These are phyloP conservation scores for Botrytis tulipae DNA, from an alignment of 2,329 filamentous ascomycete species.

Conservation along the genomic window DNA sequence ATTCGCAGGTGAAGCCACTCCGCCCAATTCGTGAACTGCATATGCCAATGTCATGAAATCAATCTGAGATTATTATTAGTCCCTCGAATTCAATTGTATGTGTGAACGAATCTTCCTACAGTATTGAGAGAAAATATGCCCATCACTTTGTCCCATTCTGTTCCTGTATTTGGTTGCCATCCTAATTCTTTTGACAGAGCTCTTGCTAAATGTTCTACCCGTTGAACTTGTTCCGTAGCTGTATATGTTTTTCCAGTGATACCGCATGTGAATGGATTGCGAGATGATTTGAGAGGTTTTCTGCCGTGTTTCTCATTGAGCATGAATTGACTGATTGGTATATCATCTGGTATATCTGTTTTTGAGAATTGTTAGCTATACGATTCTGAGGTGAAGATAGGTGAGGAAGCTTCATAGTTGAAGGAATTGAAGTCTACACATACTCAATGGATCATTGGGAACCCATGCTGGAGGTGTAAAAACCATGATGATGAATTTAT, in stretches of 20 bases:
- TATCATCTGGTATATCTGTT: constrained; percentile 57
- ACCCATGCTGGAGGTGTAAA: constrained; percentile 63
- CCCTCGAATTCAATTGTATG: background rate
- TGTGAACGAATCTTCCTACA: constrained; percentile 44
- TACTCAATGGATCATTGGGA: constrained; percentile 56
- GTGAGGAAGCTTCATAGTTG: background rate
- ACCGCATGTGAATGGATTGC: constrained; percentile 74
- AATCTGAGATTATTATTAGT: constrained; percentile 48
- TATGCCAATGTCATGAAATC: constrained; percentile 72
- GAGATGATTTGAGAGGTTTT: constrained; percentile 58
- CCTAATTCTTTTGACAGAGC: constrained; percentile 68
- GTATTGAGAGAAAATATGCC: constrained; percentile 79
- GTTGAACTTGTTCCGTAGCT: constrained; percentile 59
- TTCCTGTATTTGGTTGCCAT: constrained; percentile 67
- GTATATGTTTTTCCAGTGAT: constrained; percentile 67
- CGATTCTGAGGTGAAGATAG: background rate
- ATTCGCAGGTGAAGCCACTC: constrained; percentile 77
- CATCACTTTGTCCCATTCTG: constrained; percentile 79
- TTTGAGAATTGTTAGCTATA: constrained; percentile 18
- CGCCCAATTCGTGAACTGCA: constrained; percentile 73
- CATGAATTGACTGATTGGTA: constrained; percentile 76
- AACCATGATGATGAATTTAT: constrained; percentile 30
- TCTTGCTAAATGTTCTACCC: constrained; percentile 65
- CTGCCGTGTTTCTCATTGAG: constrained; percentile 70
- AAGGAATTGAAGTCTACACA: constrained; percentile 27